Evolutionary conservation across 2,329 filamentous ascomycete genomes (phyloP).

Genomic region (Fusarium brevicatenulatum): DNA sequence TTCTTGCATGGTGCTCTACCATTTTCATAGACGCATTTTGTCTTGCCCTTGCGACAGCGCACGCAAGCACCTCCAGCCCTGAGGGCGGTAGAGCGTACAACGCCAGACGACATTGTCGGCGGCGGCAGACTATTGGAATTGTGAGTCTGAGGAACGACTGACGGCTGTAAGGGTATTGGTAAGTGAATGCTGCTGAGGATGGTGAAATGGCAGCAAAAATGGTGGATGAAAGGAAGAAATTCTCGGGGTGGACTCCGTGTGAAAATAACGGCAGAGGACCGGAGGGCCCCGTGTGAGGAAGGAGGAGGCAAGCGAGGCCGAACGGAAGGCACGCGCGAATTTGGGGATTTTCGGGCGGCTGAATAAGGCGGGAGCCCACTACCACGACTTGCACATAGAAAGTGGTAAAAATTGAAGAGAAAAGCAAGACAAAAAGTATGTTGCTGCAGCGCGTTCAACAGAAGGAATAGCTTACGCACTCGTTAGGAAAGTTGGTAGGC

Average conservation of each 20-base stretch:
- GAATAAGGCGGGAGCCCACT: slow-evolving; percentile 13
- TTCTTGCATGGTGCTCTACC: slow-evolving; percentile 71
- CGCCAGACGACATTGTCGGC: slow-evolving; percentile 56
- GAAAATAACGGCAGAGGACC: slow-evolving; percentile 36
- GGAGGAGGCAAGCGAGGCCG: slow-evolving; percentile 32
- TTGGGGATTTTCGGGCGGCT: slow-evolving; percentile 32
- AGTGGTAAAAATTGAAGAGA: background rate
- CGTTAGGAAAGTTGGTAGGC: slow-evolving; percentile 6
- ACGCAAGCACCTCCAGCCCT: slow-evolving; percentile 70
- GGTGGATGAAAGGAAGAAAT: slow-evolving; percentile 27
- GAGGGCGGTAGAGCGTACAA: slow-evolving; percentile 68
- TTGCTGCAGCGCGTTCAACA: background rate
- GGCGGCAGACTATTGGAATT: background rate
- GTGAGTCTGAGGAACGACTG: background rate
- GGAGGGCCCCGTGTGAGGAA: slow-evolving; percentile 34
- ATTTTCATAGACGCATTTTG: slow-evolving; percentile 72
- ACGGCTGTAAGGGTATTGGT: background rate
- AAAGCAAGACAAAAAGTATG: background rate
- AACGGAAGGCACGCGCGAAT: slow-evolving; percentile 37
- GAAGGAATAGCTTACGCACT: slow-evolving; percentile 15
- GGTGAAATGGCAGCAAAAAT: slow-evolving; percentile 16
- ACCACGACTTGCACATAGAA: slow-evolving; percentile 4
- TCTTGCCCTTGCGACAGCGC: slow-evolving; percentile 72
- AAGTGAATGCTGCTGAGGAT: slow-evolving; percentile 1
- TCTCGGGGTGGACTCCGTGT: slow-evolving; percentile 34